Evolutionary conservation across 805 yeast species (phyloP).

Genomic region (Starmerella lactis-condensi): DNA sequence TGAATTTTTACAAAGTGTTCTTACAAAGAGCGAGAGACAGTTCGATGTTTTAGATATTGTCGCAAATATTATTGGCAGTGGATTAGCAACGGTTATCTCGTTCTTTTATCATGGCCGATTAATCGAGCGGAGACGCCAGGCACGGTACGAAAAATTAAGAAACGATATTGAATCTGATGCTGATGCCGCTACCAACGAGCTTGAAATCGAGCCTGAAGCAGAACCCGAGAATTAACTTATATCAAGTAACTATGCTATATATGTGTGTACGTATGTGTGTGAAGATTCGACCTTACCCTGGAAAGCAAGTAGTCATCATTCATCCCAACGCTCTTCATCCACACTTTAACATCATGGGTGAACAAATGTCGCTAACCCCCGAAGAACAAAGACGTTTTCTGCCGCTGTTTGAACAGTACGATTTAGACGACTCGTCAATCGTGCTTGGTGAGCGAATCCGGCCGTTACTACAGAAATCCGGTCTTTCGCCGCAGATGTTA

Average conservation of each 20-base stretch:
- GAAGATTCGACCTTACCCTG: not conserved
- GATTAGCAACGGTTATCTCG: conserved; percentile 19
- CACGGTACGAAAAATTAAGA: conserved; percentile 19
- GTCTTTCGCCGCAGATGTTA: conserved; percentile 53
- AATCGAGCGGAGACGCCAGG: conserved; percentile 18
- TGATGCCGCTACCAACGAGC: conserved; percentile 9
- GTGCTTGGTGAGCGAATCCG: conserved; percentile 80
- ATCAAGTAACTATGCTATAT: no score
- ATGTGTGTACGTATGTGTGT: not conserved
- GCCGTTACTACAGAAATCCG: conserved; percentile 66
- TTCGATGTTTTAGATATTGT: conserved; percentile 25
- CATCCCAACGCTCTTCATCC: not conserved
- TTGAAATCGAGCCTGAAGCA: conserved; percentile 14
- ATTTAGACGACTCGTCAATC: conserved; percentile 57
- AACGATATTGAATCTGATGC: conserved; percentile 13
- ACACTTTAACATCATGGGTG: conserved; percentile 10
- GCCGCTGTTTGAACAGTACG: conserved; percentile 61
- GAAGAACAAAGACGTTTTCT: conserved; percentile 64
- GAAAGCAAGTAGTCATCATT: not conserved
- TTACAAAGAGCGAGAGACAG: conserved; percentile 19
- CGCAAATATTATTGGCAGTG: conserved; percentile 24
- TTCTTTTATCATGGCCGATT: conserved; percentile 24
- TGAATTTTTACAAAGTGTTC: conserved; percentile 23
- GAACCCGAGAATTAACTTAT: no score
- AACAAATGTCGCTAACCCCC: conserved; percentile 29